Base-by-base conservation (phyloP, 257 asterid species). In the Salvia rosmarinus region DNA sequence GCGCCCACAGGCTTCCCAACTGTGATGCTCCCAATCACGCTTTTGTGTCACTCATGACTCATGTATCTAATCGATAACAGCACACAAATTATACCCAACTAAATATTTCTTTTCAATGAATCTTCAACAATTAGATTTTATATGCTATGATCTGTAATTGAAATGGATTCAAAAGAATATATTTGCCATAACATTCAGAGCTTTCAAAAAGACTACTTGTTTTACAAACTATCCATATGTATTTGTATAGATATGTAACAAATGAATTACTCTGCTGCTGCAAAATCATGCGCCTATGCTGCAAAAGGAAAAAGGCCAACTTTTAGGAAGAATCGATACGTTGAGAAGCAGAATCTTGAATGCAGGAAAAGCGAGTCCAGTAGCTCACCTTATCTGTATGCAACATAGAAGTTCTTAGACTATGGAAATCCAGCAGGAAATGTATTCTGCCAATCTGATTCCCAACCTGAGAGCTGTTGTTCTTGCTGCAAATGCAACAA, bases 401-500 rank as follows among this genome's bases (percentile, higher is more conserved):
- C 30, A 25, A 25, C 28, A 54, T 47, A 1, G 30, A 25, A 25
- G 30, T 25, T 25, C 25, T 65, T 58, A 25, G 30, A 25, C 30
- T 25, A n/a, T n/a, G 30, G 30, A 25, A 25, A 83, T 14, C 84
- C 83, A 13, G 71, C 66, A 60, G 66, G 69, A 83, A 78, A 84
- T 57, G 64, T 80, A 60, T 52, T 80, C 32, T 82, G 87, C 84
- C 85, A 80, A 43, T 90, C 96, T 6, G 75, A 72, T 34, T 85
- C 95, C 85, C 85, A 85, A 23, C 75, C 74, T n/a, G 89, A 65
- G 50, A 83, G 60, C 71, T 81, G 88, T 46, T 83, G 92, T 25
- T 25, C 30, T 25, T 25, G 30, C 30, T 25, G 30, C 30, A 25
- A 25, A 25, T 25, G 30, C 30, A 25, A 42, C 70, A 30, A 52